These are phyloP conservation scores for Nymphaea colorata DNA, from an alignment of 164 flowering plant genomes.

Conservation along the genomic window DNA sequence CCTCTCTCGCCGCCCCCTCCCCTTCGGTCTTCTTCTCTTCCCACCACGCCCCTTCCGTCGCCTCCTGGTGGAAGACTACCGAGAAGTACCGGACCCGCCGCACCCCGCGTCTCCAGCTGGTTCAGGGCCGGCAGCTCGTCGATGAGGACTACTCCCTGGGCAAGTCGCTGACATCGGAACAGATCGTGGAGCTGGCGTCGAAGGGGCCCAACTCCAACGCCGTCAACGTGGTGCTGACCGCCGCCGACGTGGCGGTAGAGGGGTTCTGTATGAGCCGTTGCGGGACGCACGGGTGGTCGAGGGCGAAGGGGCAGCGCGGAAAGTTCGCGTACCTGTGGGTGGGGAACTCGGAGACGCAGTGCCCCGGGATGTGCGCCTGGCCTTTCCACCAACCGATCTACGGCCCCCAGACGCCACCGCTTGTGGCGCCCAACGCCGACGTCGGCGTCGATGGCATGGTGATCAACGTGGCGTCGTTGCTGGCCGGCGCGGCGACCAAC, in stretches of 20 bases:
- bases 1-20: constrained; percentile 25
- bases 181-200: constrained; percentile 26
- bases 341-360: constrained; percentile 49
- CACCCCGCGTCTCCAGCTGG: constrained; percentile 12
- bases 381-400: constrained; percentile 58
- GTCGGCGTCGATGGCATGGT: constrained; percentile 56
- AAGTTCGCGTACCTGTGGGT: constrained; percentile 61
- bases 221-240: constrained; percentile 44
- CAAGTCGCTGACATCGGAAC: constrained; percentile 27
- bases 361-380: constrained; percentile 63
- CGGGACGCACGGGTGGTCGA: constrained; percentile 39
- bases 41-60: constrained; percentile 23
- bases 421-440: constrained; percentile 48
- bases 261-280: constrained; percentile 52
- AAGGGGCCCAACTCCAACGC: constrained; percentile 25
- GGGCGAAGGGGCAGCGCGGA: constrained; percentile 6
- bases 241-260: constrained; percentile 38
- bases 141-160: constrained; percentile 48
- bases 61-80: constrained; percentile 54
- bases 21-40: constrained; percentile 28
- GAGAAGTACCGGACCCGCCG: constrained; percentile 30
- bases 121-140: constrained; percentile 29
- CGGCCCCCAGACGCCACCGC: constrained; percentile 49
- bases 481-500: constrained; percentile 51
- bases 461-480: constrained; percentile 36